Conservation (phyloP, 2,329 filamentous ascomycete species). For the Achaetomium macrosporum region DNA sequence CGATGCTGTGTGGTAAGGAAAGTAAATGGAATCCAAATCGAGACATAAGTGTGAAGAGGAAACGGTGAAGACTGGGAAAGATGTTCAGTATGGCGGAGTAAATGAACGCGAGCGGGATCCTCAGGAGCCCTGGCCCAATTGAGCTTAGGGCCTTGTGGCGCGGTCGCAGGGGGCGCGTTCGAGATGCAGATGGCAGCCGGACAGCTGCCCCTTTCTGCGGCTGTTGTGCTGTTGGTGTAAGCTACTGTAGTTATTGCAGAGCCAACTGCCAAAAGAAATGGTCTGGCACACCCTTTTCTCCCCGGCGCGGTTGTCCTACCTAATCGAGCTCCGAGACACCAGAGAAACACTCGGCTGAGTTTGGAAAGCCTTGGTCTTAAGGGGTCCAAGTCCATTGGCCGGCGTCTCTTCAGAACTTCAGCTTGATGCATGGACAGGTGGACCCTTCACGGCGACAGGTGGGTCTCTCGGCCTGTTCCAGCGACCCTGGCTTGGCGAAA, state of each 20-base stretch:
- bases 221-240: not conserved
- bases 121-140: slow-evolving; percentile 23
- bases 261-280: not conserved
- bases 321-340: slow-evolving; percentile 10
- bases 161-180: slow-evolving; percentile 10
- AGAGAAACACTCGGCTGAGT: slow-evolving; percentile 14
- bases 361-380: not conserved
- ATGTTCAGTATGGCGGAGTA: slow-evolving; percentile 2
- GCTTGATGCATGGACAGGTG: not conserved
- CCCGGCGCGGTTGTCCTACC: not conserved
- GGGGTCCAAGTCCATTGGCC: slow-evolving; percentile 2
- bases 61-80: not conserved
- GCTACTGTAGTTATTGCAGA: not conserved
- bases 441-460: no score
- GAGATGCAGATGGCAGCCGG: not conserved
- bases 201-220: not conserved
- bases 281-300: not conserved
- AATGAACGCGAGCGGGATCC: slow-evolving; percentile 15
- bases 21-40: not conserved
- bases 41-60: not conserved
- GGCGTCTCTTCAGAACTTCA: slow-evolving; percentile 10
- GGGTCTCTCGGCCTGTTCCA: no score
- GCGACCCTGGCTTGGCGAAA: no score
- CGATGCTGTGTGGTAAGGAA: not conserved
- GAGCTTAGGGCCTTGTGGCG: slow-evolving; percentile 23